Base-by-base conservation (phyloP, 2,329 filamentous ascomycete species). In the Alternaria novae-zelandiae region DNA sequence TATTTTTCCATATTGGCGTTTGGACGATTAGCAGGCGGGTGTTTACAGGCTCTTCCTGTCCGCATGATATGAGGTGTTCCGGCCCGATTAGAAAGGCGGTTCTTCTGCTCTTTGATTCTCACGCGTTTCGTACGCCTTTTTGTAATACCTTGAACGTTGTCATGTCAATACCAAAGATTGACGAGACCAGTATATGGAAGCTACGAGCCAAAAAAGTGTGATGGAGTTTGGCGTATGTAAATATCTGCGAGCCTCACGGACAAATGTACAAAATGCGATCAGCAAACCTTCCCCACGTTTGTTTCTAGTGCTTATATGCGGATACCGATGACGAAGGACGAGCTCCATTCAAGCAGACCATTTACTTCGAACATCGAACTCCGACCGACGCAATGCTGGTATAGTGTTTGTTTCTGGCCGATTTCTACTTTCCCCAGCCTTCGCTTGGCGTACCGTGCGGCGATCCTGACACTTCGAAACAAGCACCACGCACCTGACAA, bases 21-120 rank as follows among this genome's bases (percentile, higher is more conserved):
- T 59, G 21, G 55, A 60, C 36, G 50, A 53, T 47, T 53, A 54
- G 47, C 54, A 58, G 55, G 54, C 47, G 21, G 47, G 59, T 59
- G 41, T 47, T 41, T 59, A 58, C 36, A 58, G 47, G 26, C 43
- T 54, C 28, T 60, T 50, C 51, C 55, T 59, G 47, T 58, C 57
- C 57, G 55, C 55, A 58, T 61, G 45, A 51, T 28, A 11, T 49
- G 30, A 44, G 53, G 46, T 51, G 46, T 61, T 50, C 32, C 41
- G 36, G 53, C 20, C 23, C 53, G 59, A 57, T 51, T 61, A 61
- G 59, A 61, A 61, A 46, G 54, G 32, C 13, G 53, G 43, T 51
- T 30, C 45, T 30, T 50, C 17, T 50, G 51, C 45, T 30, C 26
- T 45, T 53, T 45, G 20, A 36, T 32, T 53, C 20, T 51, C 20